These are phyloP conservation scores for Emmonsiellopsis sp. DNA, from an alignment of 2,329 filamentous ascomycete genomes.

Conservation along the genomic window DNA sequence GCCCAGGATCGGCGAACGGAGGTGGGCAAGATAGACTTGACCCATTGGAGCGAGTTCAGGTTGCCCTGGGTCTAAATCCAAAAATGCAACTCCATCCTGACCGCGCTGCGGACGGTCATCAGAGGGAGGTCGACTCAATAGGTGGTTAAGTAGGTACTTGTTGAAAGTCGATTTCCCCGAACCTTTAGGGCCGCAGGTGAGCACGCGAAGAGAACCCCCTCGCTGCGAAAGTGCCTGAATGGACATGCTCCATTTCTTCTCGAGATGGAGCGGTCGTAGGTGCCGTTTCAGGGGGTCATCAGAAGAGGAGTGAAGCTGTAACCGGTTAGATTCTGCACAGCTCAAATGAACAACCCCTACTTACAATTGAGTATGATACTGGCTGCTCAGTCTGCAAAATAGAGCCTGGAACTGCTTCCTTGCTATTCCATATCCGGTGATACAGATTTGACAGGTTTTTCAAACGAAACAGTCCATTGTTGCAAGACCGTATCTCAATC, in stretches of 20 bases:
- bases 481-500: slow-evolving; percentile 39
- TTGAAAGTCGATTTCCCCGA: slow-evolving; percentile 53
- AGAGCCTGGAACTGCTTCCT: slow-evolving; percentile 23
- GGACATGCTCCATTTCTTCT: slow-evolving; percentile 34
- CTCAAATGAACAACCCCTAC: slow-evolving; percentile 4
- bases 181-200: slow-evolving; percentile 47
- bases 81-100: slow-evolving; percentile 39
- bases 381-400: slow-evolving; percentile 18
- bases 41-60: slow-evolving; percentile 52
- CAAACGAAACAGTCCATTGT: slow-evolving; percentile 33
- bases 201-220: slow-evolving; percentile 29
- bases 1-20: slow-evolving; percentile 43
- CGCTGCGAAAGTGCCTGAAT: slow-evolving; percentile 36
- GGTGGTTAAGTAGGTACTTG: slow-evolving; percentile 46
- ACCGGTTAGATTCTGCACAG: slow-evolving; percentile 5
- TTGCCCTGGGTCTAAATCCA: slow-evolving; percentile 51
- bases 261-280: slow-evolving; percentile 32
- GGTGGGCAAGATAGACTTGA: slow-evolving; percentile 46
- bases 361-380: slow-evolving; percentile 34
- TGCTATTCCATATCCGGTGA: slow-evolving; percentile 42
- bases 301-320: slow-evolving; percentile 32
- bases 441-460: slow-evolving; percentile 43
- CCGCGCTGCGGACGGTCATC: slow-evolving; percentile 20
- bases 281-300: slow-evolving; percentile 34
- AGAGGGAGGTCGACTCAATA: slow-evolving; percentile 34